Evolutionary conservation across 257 asterid species (phyloP).

Genomic region (Solanum ossicruentum): DNA sequence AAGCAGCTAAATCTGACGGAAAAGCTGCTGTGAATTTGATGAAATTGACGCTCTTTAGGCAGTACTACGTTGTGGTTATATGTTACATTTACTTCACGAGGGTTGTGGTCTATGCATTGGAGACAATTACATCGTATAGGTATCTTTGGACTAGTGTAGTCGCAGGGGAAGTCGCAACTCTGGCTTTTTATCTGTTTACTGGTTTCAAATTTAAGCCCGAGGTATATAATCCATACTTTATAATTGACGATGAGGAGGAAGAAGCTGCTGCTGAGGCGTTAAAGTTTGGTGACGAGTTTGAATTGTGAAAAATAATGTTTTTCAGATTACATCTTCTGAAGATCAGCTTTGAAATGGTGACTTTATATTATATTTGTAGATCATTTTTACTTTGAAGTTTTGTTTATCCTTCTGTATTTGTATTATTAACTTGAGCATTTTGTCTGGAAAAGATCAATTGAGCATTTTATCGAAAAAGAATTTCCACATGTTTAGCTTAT

Average conservation of each 20-base stretch:
- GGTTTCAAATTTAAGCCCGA: conserved; percentile 78
- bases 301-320: conserved; percentile 28
- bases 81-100: conserved; percentile 83
- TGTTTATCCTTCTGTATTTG: not conserved
- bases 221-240: conserved; percentile 71
- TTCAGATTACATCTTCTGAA: not conserved
- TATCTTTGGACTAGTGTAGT: conserved; percentile 78
- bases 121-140: conserved; percentile 69
- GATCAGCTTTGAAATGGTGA: not conserved
- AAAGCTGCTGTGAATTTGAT: conserved; percentile 87
- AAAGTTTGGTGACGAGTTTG: conserved; percentile 87
- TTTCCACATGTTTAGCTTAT: not conserved
- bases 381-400: not conserved
- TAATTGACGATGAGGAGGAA: conserved; percentile 76
- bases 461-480: not conserved
- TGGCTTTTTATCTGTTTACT: conserved; percentile 61
- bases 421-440: not conserved
- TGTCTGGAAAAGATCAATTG: not conserved
- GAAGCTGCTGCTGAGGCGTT: conserved; percentile 81
- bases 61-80: conserved; percentile 65
- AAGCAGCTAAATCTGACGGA: conserved; percentile 80
- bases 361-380: not conserved
- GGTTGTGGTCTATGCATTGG: conserved; percentile 79
- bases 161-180: conserved; percentile 69
- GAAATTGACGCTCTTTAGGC: conserved; percentile 80